Evolutionary conservation across 164 flowering plant species (phyloP).

Genomic region (Warburgia ugandensis): DNA sequence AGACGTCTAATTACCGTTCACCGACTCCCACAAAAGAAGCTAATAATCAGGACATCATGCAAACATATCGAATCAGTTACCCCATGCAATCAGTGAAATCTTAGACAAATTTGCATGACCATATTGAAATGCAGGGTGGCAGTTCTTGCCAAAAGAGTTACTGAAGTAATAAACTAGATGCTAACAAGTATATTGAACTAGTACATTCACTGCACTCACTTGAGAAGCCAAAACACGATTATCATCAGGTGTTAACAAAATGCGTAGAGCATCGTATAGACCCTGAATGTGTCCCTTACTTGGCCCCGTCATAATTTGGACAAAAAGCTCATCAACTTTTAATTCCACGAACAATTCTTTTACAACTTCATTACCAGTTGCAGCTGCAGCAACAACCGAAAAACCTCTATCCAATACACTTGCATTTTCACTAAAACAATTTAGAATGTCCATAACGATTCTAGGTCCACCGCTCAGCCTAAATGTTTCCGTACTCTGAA

Average conservation of each 20-base stretch:
- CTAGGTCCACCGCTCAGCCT: slow-evolving; percentile 46
- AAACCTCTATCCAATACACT: slow-evolving; percentile 49
- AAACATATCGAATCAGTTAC: too few species aligned
- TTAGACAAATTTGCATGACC: too few species aligned
- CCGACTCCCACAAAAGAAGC: too few species aligned
- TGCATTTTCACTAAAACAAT: slow-evolving; percentile 24
- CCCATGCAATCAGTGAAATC: too few species aligned
- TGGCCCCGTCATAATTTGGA: slow-evolving; percentile 32
- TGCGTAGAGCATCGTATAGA: slow-evolving; percentile 69
- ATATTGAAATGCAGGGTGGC: too few species aligned
- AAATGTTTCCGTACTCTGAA: slow-evolving; percentile 65
- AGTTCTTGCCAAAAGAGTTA: too few species aligned
- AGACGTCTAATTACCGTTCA: too few species aligned
- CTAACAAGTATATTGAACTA: too few species aligned
- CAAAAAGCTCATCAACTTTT: slow-evolving; percentile 68
- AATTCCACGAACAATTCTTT: slow-evolving; percentile 81
- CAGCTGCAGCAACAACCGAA: slow-evolving; percentile 78
- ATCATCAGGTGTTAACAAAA: slow-evolving; percentile 82
- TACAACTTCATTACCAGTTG: slow-evolving; percentile 81
- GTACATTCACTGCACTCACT: too few species aligned
- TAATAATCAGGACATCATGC: too few species aligned
- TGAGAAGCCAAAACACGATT: slow-evolving; percentile 91
- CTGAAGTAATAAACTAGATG: too few species aligned
- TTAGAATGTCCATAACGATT: slow-evolving; percentile 43
- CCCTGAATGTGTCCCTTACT: slow-evolving; percentile 32